These are phyloP conservation scores for Hansenula lynferdii DNA, from an alignment of 1,139 yeast genomes.

Conservation along the genomic window DNA sequence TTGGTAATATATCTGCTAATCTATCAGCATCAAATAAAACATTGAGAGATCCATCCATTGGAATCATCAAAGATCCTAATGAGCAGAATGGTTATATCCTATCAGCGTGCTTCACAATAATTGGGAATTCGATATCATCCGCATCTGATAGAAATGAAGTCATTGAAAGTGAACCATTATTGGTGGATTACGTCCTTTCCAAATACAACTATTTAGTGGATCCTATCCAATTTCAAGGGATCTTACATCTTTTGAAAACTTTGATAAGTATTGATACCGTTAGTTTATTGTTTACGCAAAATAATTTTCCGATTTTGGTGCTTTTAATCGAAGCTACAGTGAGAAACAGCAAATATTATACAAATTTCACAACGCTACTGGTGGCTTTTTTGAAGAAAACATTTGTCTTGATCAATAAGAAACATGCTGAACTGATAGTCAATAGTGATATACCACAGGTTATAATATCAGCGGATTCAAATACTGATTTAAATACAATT, in stretches of 20 bases:
- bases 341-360: constrained; percentile 18
- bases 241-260: constrained; percentile 18
- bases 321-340: constrained; percentile 18
- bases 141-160: constrained; percentile 14
- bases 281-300: constrained; percentile 7
- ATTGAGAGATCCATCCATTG: neutral
- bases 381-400: constrained; percentile 16
- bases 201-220: constrained; percentile 18
- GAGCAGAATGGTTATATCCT: constrained; percentile 19
- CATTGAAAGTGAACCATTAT: constrained; percentile 11
- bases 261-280: constrained; percentile 12
- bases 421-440: constrained; percentile 1
- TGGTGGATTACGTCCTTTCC: constrained; percentile 9
- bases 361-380: constrained; percentile 15
- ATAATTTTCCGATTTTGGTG: constrained; percentile 5
- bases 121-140: constrained; percentile 23
- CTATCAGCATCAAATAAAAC: constrained; percentile 13
- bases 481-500: constrained; percentile 11
- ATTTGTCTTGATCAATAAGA: constrained; percentile 11
- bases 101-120: constrained; percentile 18
- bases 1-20: constrained; percentile 22
- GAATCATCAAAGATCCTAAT: neutral
- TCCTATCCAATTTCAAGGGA: constrained; percentile 23
- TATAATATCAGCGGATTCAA: constrained; percentile 8
- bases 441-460: constrained; percentile 5